Evolutionary conservation across 345 rosid species (phyloP), one percentile per base, ranked within the genome.

Genomic region (Nasturtium officinale): DNA sequence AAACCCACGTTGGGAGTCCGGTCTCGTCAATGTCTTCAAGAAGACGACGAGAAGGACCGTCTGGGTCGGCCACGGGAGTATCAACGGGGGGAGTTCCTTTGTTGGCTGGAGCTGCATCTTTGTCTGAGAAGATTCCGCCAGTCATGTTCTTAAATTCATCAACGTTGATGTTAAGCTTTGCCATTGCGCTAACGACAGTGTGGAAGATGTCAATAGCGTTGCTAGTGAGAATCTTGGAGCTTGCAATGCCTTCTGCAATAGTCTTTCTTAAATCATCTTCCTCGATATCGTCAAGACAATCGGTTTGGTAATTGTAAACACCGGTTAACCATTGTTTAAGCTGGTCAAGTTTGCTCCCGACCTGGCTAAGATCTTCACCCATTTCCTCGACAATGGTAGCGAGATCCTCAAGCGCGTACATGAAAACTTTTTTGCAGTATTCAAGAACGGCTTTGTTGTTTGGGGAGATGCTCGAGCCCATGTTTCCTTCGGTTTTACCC

Each of bases 1-100:
- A 80, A 67, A 88, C 61, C 98, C 98, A 92, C 40, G 85, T 45
- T 7, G 96, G 98, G 42, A 47, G 69, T 33, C 77, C 83, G 3
- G 69, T 74, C 30, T 55, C 10, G 52, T 71, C 80, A 32, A 65
- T 60, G 57, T 77, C 77, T 71, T 64, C 55, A 16, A 83, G 82
- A 53, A 87, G 84, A 8, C 83, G 83, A 48, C 92, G 89, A 29
- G 77, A 17, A 57, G 76, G 80, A 76, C 79, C 79, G 11, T 76
- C 79, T 12, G 79, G 79, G 58, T 76, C 79, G 4, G 65, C 75
- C 18, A 69, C 75, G 18, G 70, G 69, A 60, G 74, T 37, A 9
- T 53, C 71, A 65, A 3, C 55, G 25, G 78, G 37, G 35, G 69
- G 1, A 7, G 69, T 3, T 28, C n/a, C 77, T 33, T 73, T 73